These are phyloP conservation scores for Hypoxylon rubiginosum DNA, from an alignment of 2,329 filamentous ascomycete genomes.

Conservation along the genomic window DNA sequence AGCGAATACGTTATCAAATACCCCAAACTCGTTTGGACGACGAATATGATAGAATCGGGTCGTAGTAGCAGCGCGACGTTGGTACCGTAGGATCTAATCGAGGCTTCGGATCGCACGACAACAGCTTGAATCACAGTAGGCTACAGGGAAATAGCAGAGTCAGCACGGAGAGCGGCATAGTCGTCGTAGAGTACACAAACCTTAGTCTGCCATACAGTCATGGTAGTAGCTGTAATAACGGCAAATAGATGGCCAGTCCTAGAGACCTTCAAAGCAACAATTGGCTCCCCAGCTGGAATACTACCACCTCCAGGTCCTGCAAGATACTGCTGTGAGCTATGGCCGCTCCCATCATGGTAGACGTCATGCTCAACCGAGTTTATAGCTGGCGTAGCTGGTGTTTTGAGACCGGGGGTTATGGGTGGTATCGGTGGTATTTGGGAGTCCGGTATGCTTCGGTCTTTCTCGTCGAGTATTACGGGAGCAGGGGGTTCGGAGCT, in stretches of 20 bases:
- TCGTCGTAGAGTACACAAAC: constrained; percentile 61
- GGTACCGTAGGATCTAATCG: constrained; percentile 84
- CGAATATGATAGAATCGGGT: constrained; percentile 91
- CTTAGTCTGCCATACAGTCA: constrained; percentile 98
- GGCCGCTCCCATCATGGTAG: constrained; percentile 51
- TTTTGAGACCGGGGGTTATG: constrained; percentile 60
- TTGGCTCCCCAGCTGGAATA: constrained; percentile 67
- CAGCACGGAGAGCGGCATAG: constrained; percentile 41
- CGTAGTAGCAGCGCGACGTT: constrained; percentile 88
- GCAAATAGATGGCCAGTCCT: constrained; percentile 87
- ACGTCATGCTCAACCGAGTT: constrained; percentile 70
- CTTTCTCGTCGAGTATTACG: constrained; percentile 46
- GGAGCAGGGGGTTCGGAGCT: constrained; percentile 44
- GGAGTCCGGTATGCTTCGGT: constrained; percentile 51
- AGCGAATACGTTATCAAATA: constrained; percentile 96
- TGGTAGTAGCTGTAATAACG: constrained; percentile 84
- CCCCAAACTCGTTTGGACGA: constrained; percentile 86
- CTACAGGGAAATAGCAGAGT: constrained; percentile 60
- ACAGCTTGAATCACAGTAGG: constrained; percentile 90
- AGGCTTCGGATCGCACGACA: constrained; percentile 84
- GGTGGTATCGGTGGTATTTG: constrained; percentile 59
- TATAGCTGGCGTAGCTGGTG: constrained; percentile 70
- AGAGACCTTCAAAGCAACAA: constrained; percentile 82
- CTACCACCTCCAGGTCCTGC: constrained; percentile 54
- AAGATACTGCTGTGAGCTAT: constrained; percentile 48